phyloP scores from a whole-genome alignment of 768 basidiomycete genomes.

The Serpula lacrymans region DNA sequence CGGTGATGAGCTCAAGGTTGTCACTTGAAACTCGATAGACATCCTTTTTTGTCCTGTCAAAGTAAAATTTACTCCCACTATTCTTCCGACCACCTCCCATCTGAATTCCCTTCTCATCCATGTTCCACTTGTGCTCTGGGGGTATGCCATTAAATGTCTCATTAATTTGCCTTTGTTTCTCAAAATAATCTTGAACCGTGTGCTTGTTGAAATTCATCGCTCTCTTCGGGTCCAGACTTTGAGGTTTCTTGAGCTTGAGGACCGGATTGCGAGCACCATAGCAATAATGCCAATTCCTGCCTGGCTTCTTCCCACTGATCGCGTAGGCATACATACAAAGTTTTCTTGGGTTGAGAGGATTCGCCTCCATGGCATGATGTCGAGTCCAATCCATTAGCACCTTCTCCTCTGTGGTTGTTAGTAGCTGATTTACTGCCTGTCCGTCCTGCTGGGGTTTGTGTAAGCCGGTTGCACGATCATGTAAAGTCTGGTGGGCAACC shows the following conservation, averaged over 20 bases:
- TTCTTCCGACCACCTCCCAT: slow-evolving; percentile 21
- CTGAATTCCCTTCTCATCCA: slow-evolving; percentile 35
- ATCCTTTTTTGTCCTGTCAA: slow-evolving; percentile 12
- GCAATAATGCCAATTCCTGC: slow-evolving; percentile 11
- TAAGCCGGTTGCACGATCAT: background rate
- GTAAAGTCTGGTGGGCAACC: slow-evolving; percentile 6
- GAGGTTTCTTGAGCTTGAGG: slow-evolving; percentile 19
- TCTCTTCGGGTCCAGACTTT: slow-evolving; percentile 31
- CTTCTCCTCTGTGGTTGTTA: slow-evolving; percentile 11
- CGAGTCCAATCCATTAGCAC: slow-evolving; percentile 18
- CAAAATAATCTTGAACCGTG: slow-evolving; percentile 24
- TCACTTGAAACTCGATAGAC: slow-evolving; percentile 26
- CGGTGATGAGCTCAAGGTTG: slow-evolving; percentile 43
- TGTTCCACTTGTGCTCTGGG: slow-evolving; percentile 28
- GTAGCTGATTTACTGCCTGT: slow-evolving; percentile 15
- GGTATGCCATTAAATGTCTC: slow-evolving; percentile 22
- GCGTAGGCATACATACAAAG: background rate
- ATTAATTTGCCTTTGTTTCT: slow-evolving; percentile 16
- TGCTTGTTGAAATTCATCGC: slow-evolving; percentile 31
- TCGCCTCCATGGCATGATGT: slow-evolving; percentile 5
- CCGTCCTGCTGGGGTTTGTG: background rate
- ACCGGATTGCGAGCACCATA: slow-evolving; percentile 20
- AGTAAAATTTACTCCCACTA: background rate
- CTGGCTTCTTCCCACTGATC: slow-evolving; percentile 4
- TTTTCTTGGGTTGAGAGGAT: slow-evolving; percentile 9